phyloP scores from a whole-genome alignment of 2,329 filamentous ascomycete species.

The Cercospora citrullina region DNA sequence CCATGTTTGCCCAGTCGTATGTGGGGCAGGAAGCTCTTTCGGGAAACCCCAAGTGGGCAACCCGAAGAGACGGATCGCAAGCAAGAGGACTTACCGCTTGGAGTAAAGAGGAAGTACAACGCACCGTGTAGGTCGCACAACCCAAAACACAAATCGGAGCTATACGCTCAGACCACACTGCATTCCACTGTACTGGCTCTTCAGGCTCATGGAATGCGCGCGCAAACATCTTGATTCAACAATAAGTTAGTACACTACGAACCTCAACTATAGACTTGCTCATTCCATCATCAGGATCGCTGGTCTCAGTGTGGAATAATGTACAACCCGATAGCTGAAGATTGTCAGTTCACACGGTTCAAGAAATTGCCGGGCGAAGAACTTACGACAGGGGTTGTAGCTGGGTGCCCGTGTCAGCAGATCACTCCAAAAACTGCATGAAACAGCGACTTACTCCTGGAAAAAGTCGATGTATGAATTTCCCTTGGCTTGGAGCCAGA shows the following conservation, averaged over 20 bases:
- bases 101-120: neutral
- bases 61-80: neutral
- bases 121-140: neutral
- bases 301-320: neutral
- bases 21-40: neutral
- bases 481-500: conserved; percentile 21
- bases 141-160: neutral
- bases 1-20: neutral
- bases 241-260: neutral
- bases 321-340: conserved; percentile 12
- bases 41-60: neutral
- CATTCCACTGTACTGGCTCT: neutral
- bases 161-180: neutral
- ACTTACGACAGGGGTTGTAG: conserved; percentile 9
- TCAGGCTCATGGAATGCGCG: neutral
- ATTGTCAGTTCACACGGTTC: neutral
- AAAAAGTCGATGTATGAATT: conserved; percentile 23
- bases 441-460: conserved; percentile 29
- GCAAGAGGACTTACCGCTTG: neutral
- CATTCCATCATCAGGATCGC: neutral
- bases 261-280: neutral
- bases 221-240: neutral
- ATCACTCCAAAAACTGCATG: neutral
- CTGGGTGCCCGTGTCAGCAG: neutral
- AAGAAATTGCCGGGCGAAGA: neutral